These are phyloP conservation scores for Phytophthora podocarpi DNA, from an alignment of 352 stramenopile species.

Conservation along the genomic window DNA sequence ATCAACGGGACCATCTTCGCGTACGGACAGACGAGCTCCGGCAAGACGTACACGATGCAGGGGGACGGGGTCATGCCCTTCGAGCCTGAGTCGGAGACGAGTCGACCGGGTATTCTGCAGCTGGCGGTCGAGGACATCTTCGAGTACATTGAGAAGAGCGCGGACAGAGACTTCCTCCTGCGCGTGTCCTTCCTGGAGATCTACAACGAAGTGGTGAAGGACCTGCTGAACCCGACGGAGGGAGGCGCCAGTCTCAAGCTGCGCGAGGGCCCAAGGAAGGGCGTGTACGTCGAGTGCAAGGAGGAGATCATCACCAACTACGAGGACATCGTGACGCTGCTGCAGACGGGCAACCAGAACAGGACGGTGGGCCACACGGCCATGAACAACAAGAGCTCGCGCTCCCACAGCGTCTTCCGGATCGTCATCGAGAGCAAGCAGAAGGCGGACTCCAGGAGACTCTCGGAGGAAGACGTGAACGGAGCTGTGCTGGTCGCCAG, in stretches of 20 bases:
- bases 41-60: conserved; percentile 98
- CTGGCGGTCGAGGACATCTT: conserved; percentile 96
- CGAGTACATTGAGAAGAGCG: conserved; percentile 72
- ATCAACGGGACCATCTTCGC: conserved; percentile 94
- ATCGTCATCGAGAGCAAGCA: conserved; percentile 87
- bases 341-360: conserved; percentile 71
- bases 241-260: conserved; percentile 76
- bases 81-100: conserved; percentile 9
- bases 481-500: conserved; percentile 92
- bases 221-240: conserved; percentile 89
- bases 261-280: conserved; percentile 93
- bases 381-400: conserved; percentile 85
- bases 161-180: conserved; percentile 94
- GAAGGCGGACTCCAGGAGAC: conserved; percentile 47
- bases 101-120: conserved; percentile 78
- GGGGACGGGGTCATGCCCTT: conserved; percentile 51
- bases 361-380: conserved; percentile 68
- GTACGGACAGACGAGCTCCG: conserved; percentile 95
- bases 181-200: conserved; percentile 99
- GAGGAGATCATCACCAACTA: conserved; percentile 93
- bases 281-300: conserved; percentile 97
- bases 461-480: conserved; percentile 73
- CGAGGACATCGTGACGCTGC: conserved; percentile 61
- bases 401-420: conserved; percentile 85
- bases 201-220: conserved; percentile 98